Conservation (phyloP, 148 eudicot species). For the Vaccinium myrtillus region DNA sequence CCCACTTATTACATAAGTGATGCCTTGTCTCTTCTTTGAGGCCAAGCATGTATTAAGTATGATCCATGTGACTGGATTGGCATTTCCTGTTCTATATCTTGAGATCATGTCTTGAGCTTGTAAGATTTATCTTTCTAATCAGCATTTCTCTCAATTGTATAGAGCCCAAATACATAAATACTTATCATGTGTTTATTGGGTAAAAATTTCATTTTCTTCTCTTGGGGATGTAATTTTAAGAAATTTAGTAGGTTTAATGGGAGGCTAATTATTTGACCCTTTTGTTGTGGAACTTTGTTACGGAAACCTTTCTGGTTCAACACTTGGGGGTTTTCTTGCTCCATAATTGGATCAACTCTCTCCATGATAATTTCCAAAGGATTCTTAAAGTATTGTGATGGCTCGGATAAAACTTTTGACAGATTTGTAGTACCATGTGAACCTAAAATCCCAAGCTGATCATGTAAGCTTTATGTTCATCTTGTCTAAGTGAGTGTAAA, state of each 20-base stretch:
- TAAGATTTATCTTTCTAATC: conserved; percentile 35
- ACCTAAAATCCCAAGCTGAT: too few relatives aligned
- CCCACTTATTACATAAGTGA: too few relatives aligned
- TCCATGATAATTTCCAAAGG: background rate
- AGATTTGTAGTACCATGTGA: too few relatives aligned
- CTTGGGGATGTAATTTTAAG: background rate
- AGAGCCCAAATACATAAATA: background rate
- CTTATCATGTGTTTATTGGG: background rate
- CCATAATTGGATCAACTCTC: conserved; percentile 63
- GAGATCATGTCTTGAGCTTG: conserved; percentile 78
- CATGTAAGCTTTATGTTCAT: too few relatives aligned
- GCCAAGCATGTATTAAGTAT: too few relatives aligned
- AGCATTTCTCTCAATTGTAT: background rate
- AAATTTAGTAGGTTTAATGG: background rate
- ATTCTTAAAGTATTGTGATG: too few relatives aligned
- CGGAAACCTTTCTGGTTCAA: conserved; percentile 82
- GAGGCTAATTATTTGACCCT: background rate
- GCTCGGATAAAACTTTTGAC: too few relatives aligned
- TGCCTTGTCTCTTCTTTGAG: too few relatives aligned
- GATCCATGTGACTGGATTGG: conserved; percentile 84
- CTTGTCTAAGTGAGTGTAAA: too few relatives aligned
- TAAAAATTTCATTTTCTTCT: background rate
- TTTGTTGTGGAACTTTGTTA: conserved; percentile 17
- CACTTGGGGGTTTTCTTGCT: conserved; percentile 81
- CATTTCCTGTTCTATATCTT: conserved; percentile 56